Conservation (phyloP, 169 alveolate species). For the Cytauxzoon felis region DNA sequence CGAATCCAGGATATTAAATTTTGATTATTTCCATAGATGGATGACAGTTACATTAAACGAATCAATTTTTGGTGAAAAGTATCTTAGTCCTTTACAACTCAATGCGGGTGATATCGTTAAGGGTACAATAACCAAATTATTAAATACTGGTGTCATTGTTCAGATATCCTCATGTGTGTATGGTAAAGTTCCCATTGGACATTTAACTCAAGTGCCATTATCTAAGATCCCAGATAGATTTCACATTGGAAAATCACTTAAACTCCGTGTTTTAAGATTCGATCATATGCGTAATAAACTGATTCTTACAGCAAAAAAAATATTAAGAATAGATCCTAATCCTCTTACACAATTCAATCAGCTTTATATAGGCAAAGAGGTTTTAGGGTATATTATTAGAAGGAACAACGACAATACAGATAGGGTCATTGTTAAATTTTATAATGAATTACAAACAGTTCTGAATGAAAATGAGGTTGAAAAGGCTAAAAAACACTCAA, state of each 20-base stretch:
- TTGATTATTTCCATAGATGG: conserved; percentile 28
- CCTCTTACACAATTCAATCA: conserved; percentile 30
- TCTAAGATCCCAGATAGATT: conserved; percentile 42
- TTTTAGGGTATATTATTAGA: conserved; percentile 32
- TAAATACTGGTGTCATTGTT: conserved; percentile 36
- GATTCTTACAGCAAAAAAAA: conserved; percentile 43
- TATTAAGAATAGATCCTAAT: conserved; percentile 25
- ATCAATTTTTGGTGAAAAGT: conserved; percentile 20
- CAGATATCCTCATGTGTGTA: conserved; percentile 43
- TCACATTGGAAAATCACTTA: conserved; percentile 24
- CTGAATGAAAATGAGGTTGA: conserved; percentile 22
- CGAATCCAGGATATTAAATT: conserved; percentile 24
- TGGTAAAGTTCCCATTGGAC: conserved; percentile 58
- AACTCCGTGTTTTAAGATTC: conserved; percentile 49
- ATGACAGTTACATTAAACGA: conserved; percentile 5
- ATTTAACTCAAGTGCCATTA: conserved; percentile 55
- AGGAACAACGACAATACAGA: background rate
- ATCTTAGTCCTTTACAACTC: conserved; percentile 36
- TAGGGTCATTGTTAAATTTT: conserved; percentile 28
- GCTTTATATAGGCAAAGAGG: conserved; percentile 31
- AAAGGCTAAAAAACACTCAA: conserved; percentile 10
- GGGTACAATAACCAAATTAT: conserved; percentile 38
- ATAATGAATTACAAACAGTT: conserved; percentile 31
- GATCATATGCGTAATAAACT: conserved; percentile 39
- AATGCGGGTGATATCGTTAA: conserved; percentile 21